Conservation (phyloP, 2,329 filamentous ascomycete species). For the Alternaria gansuensis region DNA sequence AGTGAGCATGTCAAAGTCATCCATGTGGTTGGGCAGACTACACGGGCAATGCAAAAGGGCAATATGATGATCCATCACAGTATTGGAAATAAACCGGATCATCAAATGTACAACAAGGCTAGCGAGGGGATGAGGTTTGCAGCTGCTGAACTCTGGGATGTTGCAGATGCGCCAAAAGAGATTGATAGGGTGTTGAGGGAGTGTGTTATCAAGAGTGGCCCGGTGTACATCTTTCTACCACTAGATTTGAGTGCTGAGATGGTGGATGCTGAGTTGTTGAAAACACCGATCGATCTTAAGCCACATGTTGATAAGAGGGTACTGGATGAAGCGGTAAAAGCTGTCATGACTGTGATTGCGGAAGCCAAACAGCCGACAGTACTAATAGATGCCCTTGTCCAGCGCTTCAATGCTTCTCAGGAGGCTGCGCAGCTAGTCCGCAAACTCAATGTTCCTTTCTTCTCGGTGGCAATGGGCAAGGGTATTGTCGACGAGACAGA, state of each 20-base stretch:
- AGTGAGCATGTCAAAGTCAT: slow-evolving; percentile 57
- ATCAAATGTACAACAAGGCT: slow-evolving; percentile 55
- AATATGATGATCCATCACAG: slow-evolving; percentile 59
- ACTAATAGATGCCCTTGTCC: slow-evolving; percentile 53
- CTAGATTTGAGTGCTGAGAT: slow-evolving; percentile 54
- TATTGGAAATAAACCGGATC: slow-evolving; percentile 55
- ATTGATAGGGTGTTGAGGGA: slow-evolving; percentile 57
- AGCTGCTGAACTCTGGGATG: slow-evolving; percentile 54
- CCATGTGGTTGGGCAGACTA: slow-evolving; percentile 59
- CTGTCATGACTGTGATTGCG: slow-evolving; percentile 46
- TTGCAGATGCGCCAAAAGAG: slow-evolving; percentile 52
- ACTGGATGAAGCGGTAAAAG: slow-evolving; percentile 46
- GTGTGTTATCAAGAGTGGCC: slow-evolving; percentile 54
- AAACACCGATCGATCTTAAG: slow-evolving; percentile 50
- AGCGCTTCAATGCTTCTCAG: slow-evolving; percentile 49
- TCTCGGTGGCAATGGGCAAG: slow-evolving; percentile 55
- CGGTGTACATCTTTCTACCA: slow-evolving; percentile 58
- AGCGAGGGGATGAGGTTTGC: slow-evolving; percentile 51
- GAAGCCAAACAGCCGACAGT: slow-evolving; percentile 51
- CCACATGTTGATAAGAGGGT: slow-evolving; percentile 38
- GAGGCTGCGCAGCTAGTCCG: slow-evolving; percentile 49
- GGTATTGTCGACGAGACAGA: slow-evolving; percentile 55
- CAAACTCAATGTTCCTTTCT: slow-evolving; percentile 52
- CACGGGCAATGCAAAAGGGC: slow-evolving; percentile 53
- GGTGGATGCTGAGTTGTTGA: slow-evolving; percentile 47